Conservation (phyloP, 2,329 filamentous ascomycete genomes). For the Mycosphaerella sp. region DNA sequence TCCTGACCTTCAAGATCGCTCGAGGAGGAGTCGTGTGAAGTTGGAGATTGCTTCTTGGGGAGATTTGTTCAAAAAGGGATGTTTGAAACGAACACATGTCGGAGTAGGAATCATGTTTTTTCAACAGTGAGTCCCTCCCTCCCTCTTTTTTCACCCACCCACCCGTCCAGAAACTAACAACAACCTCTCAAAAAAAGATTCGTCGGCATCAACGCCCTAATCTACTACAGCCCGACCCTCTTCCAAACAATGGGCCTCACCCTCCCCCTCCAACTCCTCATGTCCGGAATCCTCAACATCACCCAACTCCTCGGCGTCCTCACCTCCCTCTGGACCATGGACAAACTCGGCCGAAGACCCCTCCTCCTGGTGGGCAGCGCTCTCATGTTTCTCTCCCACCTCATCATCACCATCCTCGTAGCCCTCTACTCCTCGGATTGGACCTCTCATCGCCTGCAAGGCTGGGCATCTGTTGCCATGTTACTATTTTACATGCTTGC, state of each 20-base stretch:
- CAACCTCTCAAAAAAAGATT: slow-evolving; percentile 23
- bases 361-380: slow-evolving; percentile 40
- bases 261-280: slow-evolving; percentile 35
- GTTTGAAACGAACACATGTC: slow-evolving; percentile 45
- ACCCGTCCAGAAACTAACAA: too few relatives aligned
- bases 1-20: slow-evolving; percentile 27
- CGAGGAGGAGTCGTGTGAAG: slow-evolving; percentile 30
- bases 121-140: slow-evolving; percentile 31
- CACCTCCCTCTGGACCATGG: slow-evolving; percentile 41
- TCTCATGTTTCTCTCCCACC: slow-evolving; percentile 44
- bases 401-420: slow-evolving; percentile 49
- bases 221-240: slow-evolving; percentile 45
- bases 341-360: slow-evolving; percentile 37
- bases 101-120: slow-evolving; percentile 53
- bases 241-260: slow-evolving; percentile 39
- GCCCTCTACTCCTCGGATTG: slow-evolving; percentile 45
- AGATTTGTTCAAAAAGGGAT: slow-evolving; percentile 44
- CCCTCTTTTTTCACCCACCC: too few relatives aligned
- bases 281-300: slow-evolving; percentile 40
- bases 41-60: slow-evolving; percentile 44
- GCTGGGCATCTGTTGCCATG: slow-evolving; percentile 33
- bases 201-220: slow-evolving; percentile 40
- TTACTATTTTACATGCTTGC: slow-evolving; percentile 29
- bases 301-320: slow-evolving; percentile 39
- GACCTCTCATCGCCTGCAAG: slow-evolving; percentile 43